Evolutionary conservation across 768 basidiomycete genomes (phyloP), one percentile per base, ranked within the genome.

Genomic region (Boletellus emodensis): DNA sequence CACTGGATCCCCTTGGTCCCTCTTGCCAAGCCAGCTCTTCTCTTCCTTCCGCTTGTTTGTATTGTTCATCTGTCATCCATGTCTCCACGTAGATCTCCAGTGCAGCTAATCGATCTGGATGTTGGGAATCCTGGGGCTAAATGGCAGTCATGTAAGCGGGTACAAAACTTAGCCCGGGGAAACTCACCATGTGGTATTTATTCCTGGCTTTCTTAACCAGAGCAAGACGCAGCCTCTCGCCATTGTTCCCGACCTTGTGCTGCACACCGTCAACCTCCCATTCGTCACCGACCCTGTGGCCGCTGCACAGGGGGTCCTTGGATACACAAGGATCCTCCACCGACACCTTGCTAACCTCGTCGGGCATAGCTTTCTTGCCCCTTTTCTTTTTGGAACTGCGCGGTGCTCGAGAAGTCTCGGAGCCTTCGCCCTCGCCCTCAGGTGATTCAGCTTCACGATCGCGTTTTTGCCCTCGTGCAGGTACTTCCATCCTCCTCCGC

Each of bases 51-150:
- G 85, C 83, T 42, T 75, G 74, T 44, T 75, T 72, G 63, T 87
- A 85, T 57, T 87, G 83, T 49, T 82, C 85, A 48, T 90, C 87
- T 11, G 82, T 82, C 46, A 89, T 73, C 89, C 89, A 92, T 17
- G 73, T 75, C 63, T 90, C 88, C n/a, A 90, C 78, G 57, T 78
- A 85, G 28, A 90, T 82, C 54, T 87, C 82, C 22, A 89, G 69
- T 51, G 82, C 80, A 18, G 77, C 81, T 47, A 80, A 69, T 39
- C 80, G 79, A 66, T 91, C 89, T 4, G 87, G 85, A 63, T 91
- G 88, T 51, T 80, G 76, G 8, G 88, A 90, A 61, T 91, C 89
- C 46, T 77, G 70, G 3, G 89, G 89, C 89, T 90, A n/a, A 18
- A 55, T 34, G 39, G 33, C 49, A n/a, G 10, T 24, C 15, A 9